Base-by-base conservation (phyloP, 2,329 filamentous ascomycete species). In the Diaporthe aspalathi region DNA sequence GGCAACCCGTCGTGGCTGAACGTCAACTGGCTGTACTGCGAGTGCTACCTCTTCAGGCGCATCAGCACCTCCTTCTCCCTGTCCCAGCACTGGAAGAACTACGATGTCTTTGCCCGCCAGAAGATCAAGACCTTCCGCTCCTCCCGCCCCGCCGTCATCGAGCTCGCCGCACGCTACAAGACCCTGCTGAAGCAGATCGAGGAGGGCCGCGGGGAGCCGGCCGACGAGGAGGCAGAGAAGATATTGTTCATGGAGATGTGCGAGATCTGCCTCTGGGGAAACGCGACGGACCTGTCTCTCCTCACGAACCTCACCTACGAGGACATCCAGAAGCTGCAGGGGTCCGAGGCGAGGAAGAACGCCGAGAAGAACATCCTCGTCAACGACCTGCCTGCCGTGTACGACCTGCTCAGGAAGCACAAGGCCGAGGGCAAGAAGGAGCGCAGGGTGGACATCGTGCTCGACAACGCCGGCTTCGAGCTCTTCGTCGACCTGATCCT, bases 381-480 rank as follows among this genome's bases (percentile, higher is more conserved):
- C 77, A 98, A 98, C 80, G 93, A 99, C 79, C 87, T 98, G 7
- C 87, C 77, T 3, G 69, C 71, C 5, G 79, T 77, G 6, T 81
- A 79, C 68, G 73, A 74, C 14, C 71, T 76, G 47, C 75, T 82
- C 27, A 66, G 72, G 14, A 72, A 70, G 27, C 76, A 77, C 2
- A 78, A 76, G 71, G 74, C 74, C 35, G 73, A 72, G 9, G 71
- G 75, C 60, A 74, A 76, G 78, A 84, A 86, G 73, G 91, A 94
- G 75, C 89, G 94, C 47, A 88, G 94, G 20, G 92, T 99, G 2
- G 96, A 99, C 77, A 95, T 99, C 74, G 93, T 99, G 2, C 91
- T 99, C 6, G 96, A 99, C 81, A 99, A 99, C 77, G 94, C 96
- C 24, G 96, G 96, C 7, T 99, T 99, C 79, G 96, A 99, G 85